Evolutionary conservation across 805 yeast genomes (phyloP).

Genomic region (Wickerhamomyces silvicola): DNA sequence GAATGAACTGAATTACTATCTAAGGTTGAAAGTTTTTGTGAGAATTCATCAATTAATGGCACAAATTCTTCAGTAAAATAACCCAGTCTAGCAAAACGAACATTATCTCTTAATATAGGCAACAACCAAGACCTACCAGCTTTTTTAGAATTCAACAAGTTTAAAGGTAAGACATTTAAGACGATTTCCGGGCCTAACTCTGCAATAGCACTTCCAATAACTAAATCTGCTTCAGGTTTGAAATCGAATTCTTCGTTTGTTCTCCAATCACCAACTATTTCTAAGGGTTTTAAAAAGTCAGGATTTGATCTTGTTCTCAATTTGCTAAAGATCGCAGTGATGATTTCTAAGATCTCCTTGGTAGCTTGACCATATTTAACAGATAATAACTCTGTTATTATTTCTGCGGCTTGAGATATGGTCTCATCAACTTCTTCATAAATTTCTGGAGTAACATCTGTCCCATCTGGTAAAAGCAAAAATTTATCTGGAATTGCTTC

Average conservation of each 20-base stretch:
- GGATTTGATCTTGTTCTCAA: conserved; percentile 66
- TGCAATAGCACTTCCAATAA: conserved; percentile 70
- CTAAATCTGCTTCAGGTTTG: conserved; percentile 72
- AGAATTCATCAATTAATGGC: conserved; percentile 58
- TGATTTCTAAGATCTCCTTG: conserved; percentile 62
- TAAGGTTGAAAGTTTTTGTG: conserved; percentile 36
- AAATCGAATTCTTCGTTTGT: conserved; percentile 62
- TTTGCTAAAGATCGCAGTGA: conserved; percentile 55
- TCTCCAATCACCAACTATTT: conserved; percentile 80
- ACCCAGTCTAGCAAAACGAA: conserved; percentile 60
- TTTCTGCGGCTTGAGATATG: conserved; percentile 44
- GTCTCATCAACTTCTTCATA: conserved; percentile 52
- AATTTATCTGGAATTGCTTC: conserved; percentile 58
- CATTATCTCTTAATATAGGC: conserved; percentile 84
- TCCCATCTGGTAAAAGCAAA: conserved; percentile 42
- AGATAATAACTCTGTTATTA: conserved; percentile 54
- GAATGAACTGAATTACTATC: conserved; percentile 56
- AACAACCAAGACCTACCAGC: conserved; percentile 95
- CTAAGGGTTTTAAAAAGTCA: conserved; percentile 58
- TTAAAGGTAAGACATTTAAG: conserved; percentile 68
- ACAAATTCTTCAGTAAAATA: conserved; percentile 58
- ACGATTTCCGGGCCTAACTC: conserved; percentile 86
- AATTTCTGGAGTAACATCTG: conserved; percentile 36
- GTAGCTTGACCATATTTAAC: conserved; percentile 75
- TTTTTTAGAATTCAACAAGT: conserved; percentile 47